Conservation (phyloP, 2,329 filamentous ascomycete species). For the Clarireedia paspali region DNA sequence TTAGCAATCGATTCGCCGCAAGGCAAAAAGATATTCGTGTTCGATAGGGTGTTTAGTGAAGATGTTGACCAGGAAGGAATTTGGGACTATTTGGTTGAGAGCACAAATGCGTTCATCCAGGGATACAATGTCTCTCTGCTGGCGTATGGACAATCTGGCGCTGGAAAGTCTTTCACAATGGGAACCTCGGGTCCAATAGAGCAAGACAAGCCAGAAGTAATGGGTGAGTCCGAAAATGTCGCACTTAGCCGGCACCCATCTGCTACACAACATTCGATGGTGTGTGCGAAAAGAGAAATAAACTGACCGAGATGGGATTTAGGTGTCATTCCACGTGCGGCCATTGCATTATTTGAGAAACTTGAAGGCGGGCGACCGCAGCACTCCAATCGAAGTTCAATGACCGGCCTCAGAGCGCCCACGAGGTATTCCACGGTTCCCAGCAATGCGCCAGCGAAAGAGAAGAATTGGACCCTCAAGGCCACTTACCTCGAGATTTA, state of each 20-base stretch:
- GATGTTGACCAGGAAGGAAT: slow-evolving; percentile 80
- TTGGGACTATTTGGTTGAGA: slow-evolving; percentile 91
- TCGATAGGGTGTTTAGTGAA: slow-evolving; percentile 87
- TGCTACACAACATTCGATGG: slow-evolving; percentile 2
- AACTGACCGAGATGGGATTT: slow-evolving; percentile 3
- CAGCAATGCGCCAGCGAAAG: slow-evolving; percentile 30
- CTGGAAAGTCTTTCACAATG: slow-evolving; percentile 98
- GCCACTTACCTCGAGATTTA: slow-evolving; percentile 97
- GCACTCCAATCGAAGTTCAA: slow-evolving; percentile 52
- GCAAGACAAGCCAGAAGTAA: slow-evolving; percentile 59
- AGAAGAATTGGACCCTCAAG: slow-evolving; percentile 84
- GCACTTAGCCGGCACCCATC: slow-evolving; percentile 6
- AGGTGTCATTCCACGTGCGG: slow-evolving; percentile 95
- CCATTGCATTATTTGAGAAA: slow-evolving; percentile 78
- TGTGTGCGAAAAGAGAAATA: slow-evolving; percentile 4
- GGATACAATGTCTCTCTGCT: slow-evolving; percentile 98
- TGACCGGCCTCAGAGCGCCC: slow-evolving; percentile 73
- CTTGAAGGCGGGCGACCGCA: slow-evolving; percentile 49
- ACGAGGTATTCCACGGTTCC: slow-evolving; percentile 60
- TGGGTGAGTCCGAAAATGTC: slow-evolving; percentile 55
- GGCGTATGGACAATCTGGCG: slow-evolving; percentile 94
- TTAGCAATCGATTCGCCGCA: slow-evolving; percentile 85
- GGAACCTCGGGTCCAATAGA: slow-evolving; percentile 83
- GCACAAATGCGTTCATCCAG: slow-evolving; percentile 81
- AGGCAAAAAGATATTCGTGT: slow-evolving; percentile 90